These are phyloP conservation scores for Zygoascus hellenicus DNA, from an alignment of 1,139 yeast genomes.

Conservation along the genomic window DNA sequence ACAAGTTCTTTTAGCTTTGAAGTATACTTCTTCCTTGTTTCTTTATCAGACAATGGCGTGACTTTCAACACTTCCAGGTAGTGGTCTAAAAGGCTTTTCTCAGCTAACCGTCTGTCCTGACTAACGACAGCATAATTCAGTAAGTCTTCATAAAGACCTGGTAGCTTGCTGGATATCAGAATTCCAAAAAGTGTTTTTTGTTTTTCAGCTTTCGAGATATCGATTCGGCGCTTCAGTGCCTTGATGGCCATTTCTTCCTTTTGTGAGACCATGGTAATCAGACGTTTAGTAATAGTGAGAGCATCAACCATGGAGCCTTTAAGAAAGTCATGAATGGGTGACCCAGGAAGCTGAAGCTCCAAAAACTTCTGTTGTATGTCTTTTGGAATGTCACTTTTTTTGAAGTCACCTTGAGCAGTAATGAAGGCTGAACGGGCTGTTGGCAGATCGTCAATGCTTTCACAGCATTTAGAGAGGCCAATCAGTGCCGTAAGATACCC, in stretches of 20 bases:
- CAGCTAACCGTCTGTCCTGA: constrained; percentile 49
- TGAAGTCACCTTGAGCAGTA: constrained; percentile 17
- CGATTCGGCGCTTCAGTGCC: constrained; percentile 26
- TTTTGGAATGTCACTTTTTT: constrained; percentile 3
- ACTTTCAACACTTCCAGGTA: constrained; percentile 49
- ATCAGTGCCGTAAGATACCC: constrained; percentile 35
- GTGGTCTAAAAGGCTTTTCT: constrained; percentile 54
- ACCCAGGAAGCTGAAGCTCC: constrained; percentile 56
- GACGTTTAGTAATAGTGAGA: constrained; percentile 43
- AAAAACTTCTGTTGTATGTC: constrained; percentile 42
- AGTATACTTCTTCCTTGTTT: constrained; percentile 40
- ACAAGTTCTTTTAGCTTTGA: constrained; percentile 50
- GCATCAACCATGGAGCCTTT: constrained; percentile 50
- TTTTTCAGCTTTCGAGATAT: constrained; percentile 36
- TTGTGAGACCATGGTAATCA: constrained; percentile 44
- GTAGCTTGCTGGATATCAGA: constrained; percentile 47
- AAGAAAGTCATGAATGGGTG: constrained; percentile 51
- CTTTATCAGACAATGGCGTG: constrained; percentile 33
- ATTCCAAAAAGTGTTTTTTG: constrained; percentile 41
- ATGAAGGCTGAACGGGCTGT: constrained; percentile 24
- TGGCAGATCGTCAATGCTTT: constrained; percentile 25
- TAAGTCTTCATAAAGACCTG: constrained; percentile 48
- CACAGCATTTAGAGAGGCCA: constrained; percentile 24
- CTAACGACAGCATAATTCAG: constrained; percentile 61
- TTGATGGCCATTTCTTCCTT: constrained; percentile 38